A percentile compares a stretch with the other conserved stretches of the same genome.
Conservation (phyloP, 1,139 yeast species). For the Suhomyces coccinellae region DNA sequence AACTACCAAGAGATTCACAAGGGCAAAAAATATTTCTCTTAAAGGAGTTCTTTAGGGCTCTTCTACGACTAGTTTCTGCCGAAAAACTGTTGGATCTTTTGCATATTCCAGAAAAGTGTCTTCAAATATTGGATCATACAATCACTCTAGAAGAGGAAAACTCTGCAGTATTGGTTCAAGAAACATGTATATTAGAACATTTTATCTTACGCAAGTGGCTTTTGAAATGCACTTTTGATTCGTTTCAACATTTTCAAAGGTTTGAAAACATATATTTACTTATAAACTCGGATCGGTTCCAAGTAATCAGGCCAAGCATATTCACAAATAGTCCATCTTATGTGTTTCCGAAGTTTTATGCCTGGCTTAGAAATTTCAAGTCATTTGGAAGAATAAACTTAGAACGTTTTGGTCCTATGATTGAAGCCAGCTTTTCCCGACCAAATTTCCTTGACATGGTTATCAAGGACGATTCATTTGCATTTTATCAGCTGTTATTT, state of each 20-base stretch:
- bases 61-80: background rate
- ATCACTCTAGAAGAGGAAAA: background rate
- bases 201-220: conserved; percentile 21
- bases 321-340: conserved; percentile 27
- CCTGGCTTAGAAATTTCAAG: conserved; percentile 12
- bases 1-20: background rate
- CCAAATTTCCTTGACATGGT: conserved; percentile 4
- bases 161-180: background rate
- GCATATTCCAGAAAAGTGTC: conserved; percentile 4
- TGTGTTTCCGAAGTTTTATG: conserved; percentile 29
- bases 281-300: background rate
- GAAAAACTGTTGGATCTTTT: background rate
- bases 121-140: background rate
- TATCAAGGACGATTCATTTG: conserved; percentile 2
- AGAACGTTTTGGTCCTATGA: conserved; percentile 3
- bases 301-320: conserved; percentile 1
- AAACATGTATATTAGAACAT: conserved; percentile 13
- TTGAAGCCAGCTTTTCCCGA: conserved; percentile 7
- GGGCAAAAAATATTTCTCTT: background rate
- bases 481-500: conserved; percentile 11
- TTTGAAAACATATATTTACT: conserved; percentile 24
- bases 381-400: conserved; percentile 3
- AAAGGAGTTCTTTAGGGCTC: background rate
- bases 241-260: conserved; percentile 14
- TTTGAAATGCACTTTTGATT: conserved; percentile 17